Percentiles rank a stretch among this genome's conserved stretches.
These are phyloP conservation scores for Hirsutella rhossiliensis DNA, from an alignment of 2,329 filamentous ascomycete species.

Conservation along the genomic window DNA sequence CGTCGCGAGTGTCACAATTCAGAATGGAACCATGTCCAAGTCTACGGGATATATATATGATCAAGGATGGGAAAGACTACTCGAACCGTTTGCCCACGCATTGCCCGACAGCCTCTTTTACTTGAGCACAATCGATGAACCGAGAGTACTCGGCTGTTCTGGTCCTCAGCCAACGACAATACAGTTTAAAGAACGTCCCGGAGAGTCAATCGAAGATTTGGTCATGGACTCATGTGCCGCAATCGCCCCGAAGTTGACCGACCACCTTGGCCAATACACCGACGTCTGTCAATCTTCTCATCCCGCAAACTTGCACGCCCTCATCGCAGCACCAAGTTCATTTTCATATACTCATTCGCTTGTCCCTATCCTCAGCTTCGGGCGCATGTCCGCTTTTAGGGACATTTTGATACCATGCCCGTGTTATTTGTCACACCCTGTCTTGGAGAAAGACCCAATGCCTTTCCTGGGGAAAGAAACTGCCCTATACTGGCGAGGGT, in stretches of 20 bases:
- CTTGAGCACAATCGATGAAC: neutral
- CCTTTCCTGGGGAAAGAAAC: neutral
- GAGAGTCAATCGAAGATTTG: neutral
- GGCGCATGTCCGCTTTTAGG: neutral
- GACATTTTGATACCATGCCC: neutral
- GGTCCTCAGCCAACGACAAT: neutral
- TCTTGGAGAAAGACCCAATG: neutral
- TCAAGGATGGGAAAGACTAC: neutral
- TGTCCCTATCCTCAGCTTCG: neutral
- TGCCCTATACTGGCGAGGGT: neutral
- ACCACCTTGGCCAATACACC: neutral
- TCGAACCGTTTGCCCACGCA: neutral
- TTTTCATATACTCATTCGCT: neutral
- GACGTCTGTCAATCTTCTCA: neutral
- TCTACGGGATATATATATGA: neutral
- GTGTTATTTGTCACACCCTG: neutral
- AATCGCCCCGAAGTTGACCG: too few relatives aligned
- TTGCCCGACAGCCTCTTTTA: neutral
- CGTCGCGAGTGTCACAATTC: neutral
- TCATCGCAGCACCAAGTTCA: neutral
- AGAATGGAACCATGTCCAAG: neutral
- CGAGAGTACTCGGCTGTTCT: neutral
- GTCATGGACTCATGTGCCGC: neutral
- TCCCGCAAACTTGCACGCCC: neutral
- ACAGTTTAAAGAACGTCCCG: neutral